Percentiles rank a stretch among this genome's conserved stretches.
These are phyloP conservation scores for Calocera viscosa DNA, from an alignment of 768 basidiomycete genomes.

Conservation along the genomic window DNA sequence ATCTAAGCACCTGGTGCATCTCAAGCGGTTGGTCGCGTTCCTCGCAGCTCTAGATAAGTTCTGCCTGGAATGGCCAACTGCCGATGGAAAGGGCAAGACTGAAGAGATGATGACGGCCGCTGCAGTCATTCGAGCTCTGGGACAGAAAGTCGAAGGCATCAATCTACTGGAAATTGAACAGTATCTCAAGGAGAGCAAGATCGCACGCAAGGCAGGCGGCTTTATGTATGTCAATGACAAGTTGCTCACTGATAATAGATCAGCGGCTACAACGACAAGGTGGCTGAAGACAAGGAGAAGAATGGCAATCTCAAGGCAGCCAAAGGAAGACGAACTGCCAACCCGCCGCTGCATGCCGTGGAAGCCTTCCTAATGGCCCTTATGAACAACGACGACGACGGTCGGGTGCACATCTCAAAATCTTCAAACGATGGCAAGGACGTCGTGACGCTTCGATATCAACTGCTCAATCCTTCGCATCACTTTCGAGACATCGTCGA, in stretches of 20 bases:
- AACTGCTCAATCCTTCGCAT: conserved; percentile 82
- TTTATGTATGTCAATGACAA: not conserved
- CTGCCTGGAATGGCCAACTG: conserved; percentile 25
- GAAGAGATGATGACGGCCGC: conserved; percentile 57
- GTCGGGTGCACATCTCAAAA: conserved; percentile 18
- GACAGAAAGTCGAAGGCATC: conserved; percentile 55
- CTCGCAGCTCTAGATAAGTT: conserved; percentile 56
- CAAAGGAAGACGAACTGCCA: conserved; percentile 24
- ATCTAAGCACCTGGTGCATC: conserved; percentile 56
- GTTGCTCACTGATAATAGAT: conserved; percentile 57
- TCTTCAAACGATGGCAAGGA: conserved; percentile 28
- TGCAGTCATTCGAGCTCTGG: conserved; percentile 51
- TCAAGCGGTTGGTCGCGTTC: conserved; percentile 65
- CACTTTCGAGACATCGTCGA: conserved; percentile 76
- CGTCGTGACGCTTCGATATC: conserved; percentile 67
- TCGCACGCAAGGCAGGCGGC: conserved; percentile 35
- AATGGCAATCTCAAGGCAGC: conserved; percentile 24
- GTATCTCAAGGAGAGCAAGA: conserved; percentile 74
- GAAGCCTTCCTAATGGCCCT: conserved; percentile 69
- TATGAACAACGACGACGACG: conserved; percentile 58
- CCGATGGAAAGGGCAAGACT: conserved; percentile 23
- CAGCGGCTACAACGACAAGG: conserved; percentile 66
- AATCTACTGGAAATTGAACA: conserved; percentile 72
- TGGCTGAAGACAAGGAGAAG: conserved; percentile 33
- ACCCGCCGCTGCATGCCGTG: conserved; percentile 67